A percentile compares a stretch with the other conserved stretches of the same genome.
These are phyloP conservation scores for Chaetomium sp. DNA, from an alignment of 2,329 filamentous ascomycete genomes.

Conservation along the genomic window DNA sequence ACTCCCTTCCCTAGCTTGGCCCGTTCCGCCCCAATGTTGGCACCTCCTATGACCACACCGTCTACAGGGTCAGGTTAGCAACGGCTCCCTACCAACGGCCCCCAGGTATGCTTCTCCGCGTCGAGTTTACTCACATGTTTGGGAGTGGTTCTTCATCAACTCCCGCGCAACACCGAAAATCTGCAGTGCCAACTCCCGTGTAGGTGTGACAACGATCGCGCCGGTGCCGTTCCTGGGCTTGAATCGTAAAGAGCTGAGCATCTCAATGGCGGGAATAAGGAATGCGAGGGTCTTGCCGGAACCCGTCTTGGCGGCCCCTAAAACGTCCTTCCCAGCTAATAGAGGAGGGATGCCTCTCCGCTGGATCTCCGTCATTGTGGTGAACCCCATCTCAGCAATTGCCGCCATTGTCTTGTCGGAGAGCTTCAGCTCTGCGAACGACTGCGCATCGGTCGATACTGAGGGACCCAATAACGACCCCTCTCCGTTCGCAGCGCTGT, in stretches of 20 bases:
- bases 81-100: not conserved
- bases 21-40: slow-evolving; percentile 82
- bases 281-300: slow-evolving; percentile 95
- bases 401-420: slow-evolving; percentile 85
- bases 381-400: slow-evolving; percentile 85
- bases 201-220: slow-evolving; percentile 87
- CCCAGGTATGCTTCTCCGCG: too few species aligned
- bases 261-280: slow-evolving; percentile 88
- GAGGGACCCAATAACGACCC: slow-evolving; percentile 52
- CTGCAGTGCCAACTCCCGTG: slow-evolving; percentile 86
- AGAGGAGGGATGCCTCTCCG: slow-evolving; percentile 78
- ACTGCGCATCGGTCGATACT: slow-evolving; percentile 55
- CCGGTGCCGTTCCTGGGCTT: slow-evolving; percentile 93
- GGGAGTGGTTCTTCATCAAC: slow-evolving; percentile 89
- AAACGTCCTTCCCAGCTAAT: slow-evolving; percentile 81
- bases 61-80: slow-evolving; percentile 29
- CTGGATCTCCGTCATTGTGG: slow-evolving; percentile 94
- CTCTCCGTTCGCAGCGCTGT: slow-evolving; percentile 30
- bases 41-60: slow-evolving; percentile 92
- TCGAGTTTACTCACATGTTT: slow-evolving; percentile 42
- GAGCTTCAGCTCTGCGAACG: slow-evolving; percentile 75
- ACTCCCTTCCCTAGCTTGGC: slow-evolving; percentile 93
- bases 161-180: slow-evolving; percentile 94
- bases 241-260: slow-evolving; percentile 83
- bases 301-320: slow-evolving; percentile 93